A percentile compares a stretch with the other conserved stretches of the same genome.
Evolutionary conservation across 139 green algal genomes (phyloP).

Genomic region (Micromonas pusilla): DNA sequence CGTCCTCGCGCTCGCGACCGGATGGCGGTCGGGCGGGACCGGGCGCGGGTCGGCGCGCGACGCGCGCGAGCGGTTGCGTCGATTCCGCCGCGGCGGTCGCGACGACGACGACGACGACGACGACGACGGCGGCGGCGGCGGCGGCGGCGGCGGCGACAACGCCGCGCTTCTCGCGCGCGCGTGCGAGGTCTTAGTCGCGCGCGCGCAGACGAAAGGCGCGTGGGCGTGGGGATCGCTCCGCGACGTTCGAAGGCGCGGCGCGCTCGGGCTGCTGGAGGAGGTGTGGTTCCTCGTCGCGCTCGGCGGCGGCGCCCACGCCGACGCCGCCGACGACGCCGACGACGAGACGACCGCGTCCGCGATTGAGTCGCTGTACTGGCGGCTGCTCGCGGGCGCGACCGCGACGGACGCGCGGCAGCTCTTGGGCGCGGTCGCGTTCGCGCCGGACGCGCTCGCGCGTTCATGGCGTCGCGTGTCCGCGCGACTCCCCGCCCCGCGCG

Average conservation of each 20-base stretch:
- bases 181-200: background rate
- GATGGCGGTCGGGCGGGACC: background rate
- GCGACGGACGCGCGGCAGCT: too few species aligned
- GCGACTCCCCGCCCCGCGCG: background rate
- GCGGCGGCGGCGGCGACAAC: background rate
- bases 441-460: background rate
- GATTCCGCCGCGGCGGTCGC: too few species aligned
- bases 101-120: background rate
- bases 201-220: background rate
- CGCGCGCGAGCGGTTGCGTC: too few species aligned
- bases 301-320: too few species aligned
- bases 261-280: too few species aligned
- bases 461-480: background rate
- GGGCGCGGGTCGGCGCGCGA: too few species aligned
- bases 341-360: background rate
- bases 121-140: background rate
- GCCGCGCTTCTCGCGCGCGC: background rate
- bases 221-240: too few species aligned
- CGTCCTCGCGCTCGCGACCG: background rate
- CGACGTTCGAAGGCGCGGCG: too few species aligned
- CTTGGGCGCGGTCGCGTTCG: background rate
- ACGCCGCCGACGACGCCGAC: background rate
- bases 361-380: background rate
- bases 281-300: background rate
- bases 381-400: background rate